Percentiles rank a stretch among this genome's conserved stretches.
These are phyloP conservation scores for Venturia asperata DNA, from an alignment of 2,329 filamentous ascomycete species.

Conservation along the genomic window DNA sequence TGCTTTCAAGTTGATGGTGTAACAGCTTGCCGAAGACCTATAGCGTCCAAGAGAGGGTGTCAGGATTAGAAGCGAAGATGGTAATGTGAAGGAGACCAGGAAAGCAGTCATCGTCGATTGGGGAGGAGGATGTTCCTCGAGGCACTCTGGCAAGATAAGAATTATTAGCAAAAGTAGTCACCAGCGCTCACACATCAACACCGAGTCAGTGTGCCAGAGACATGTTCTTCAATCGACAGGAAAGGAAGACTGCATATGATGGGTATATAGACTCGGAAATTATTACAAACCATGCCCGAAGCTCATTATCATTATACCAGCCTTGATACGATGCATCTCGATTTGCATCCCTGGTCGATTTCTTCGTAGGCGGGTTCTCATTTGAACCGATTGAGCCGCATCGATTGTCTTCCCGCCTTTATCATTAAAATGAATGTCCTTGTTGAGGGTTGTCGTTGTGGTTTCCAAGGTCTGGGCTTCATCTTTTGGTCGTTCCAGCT, in stretches of 20 bases:
- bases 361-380: background rate
- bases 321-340: background rate
- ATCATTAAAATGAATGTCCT: background rate
- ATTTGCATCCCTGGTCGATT: background rate
- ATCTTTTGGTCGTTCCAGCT: background rate
- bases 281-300: background rate
- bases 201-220: background rate
- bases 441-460: background rate
- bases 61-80: background rate
- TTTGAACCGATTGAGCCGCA: background rate
- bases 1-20: background rate
- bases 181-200: background rate
- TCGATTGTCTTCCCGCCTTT: background rate
- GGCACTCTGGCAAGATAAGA: background rate
- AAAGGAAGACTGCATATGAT: background rate
- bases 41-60: background rate
- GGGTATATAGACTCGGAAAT: constrained; percentile 13
- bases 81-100: background rate
- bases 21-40: background rate
- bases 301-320: background rate
- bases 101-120: background rate
- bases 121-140: background rate
- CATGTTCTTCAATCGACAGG: background rate
- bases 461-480: background rate
- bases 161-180: background rate